Base-by-base conservation (phyloP, 805 yeast genomes). In the Saccharomycopsis sp. region DNA sequence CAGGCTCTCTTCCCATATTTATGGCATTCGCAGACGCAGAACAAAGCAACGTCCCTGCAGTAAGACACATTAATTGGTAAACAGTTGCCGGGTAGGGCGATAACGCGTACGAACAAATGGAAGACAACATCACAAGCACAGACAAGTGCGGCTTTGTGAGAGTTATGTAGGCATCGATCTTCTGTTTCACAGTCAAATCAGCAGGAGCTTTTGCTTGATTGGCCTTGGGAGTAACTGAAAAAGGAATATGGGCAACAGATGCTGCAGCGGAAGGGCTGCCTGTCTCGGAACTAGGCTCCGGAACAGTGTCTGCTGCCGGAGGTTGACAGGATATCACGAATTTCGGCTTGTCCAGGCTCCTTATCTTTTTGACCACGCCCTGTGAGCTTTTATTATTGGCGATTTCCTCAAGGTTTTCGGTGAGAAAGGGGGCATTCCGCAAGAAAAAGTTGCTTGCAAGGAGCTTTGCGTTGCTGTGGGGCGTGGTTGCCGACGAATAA, bases 11-110 rank as follows among this genome's bases (percentile, higher is more conserved):
- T 1, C 91, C 98, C 96, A 91, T 92, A 68, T 94, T 94, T 52
- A 94, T 90, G 2, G 98, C 96, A 72, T 94, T 94, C 1, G 99
- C 99, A 1, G 97, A 84, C 9, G 96, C 95, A 0, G 97, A 90
- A 63, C 94, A 82, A 37, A 94, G 72, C 1, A 92, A 81, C 0
- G 97, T 94, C 15, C 99, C 99, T 0, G 79, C 70, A 0, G 97
- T 89, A 34, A 94, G 75, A 63, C 83, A 83, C 34, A 88, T 65
- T 53, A 94, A 77, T 61, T 89, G 85, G 4, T 81, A 74, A 2
- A 92, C 70, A 0, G 94, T 82, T 0, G 91, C 89, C 9, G 91
- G 82, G 63, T 79, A 79, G 1, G 99, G 98, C 0, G 97, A 89
- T 34, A 94, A 73, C 0, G 97, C 97, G 68, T 92, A 94, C 0